Conservation (phyloP, 2,329 filamentous ascomycete genomes). For the Phyllosticta ampelicida region DNA sequence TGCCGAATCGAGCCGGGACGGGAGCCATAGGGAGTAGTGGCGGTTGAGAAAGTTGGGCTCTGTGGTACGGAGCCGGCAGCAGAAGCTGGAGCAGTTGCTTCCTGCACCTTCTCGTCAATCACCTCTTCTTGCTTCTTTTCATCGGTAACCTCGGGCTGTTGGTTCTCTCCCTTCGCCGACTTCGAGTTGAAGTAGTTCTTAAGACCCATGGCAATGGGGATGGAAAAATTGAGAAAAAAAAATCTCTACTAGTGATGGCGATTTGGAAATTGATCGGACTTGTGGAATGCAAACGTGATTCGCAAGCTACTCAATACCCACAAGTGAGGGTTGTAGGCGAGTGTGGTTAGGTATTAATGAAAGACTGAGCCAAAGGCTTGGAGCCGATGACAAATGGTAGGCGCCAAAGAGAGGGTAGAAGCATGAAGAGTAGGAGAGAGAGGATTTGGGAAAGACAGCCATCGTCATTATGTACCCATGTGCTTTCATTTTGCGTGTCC, state of each 20-base stretch:
- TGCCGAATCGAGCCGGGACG: constrained; percentile 27
- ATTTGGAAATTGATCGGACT: neutral
- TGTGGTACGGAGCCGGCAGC: neutral
- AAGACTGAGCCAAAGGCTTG: neutral
- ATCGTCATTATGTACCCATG: neutral
- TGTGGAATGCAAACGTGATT: neutral
- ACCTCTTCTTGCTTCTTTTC: neutral
- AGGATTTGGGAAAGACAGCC: neutral
- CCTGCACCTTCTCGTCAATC: neutral
- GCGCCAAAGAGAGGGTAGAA: neutral
- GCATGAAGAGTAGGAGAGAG: neutral
- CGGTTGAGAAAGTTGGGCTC: neutral
- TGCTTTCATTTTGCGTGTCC: neutral
- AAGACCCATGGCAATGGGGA: neutral
- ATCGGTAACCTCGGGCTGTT: neutral
- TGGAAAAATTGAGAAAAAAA: neutral
- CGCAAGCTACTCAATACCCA: neutral
- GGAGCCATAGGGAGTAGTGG: constrained; percentile 8
- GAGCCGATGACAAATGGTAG: neutral
- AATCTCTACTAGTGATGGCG: neutral
- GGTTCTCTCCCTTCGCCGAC: neutral
- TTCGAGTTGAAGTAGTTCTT: neutral
- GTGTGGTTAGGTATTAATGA: neutral
- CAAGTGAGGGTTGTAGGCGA: neutral
- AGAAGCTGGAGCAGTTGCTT: neutral